Evolutionary conservation across 1,139 yeast genomes (phyloP), one percentile per base, ranked within the genome.

Genomic region (Insectozyma bohioensis): DNA sequence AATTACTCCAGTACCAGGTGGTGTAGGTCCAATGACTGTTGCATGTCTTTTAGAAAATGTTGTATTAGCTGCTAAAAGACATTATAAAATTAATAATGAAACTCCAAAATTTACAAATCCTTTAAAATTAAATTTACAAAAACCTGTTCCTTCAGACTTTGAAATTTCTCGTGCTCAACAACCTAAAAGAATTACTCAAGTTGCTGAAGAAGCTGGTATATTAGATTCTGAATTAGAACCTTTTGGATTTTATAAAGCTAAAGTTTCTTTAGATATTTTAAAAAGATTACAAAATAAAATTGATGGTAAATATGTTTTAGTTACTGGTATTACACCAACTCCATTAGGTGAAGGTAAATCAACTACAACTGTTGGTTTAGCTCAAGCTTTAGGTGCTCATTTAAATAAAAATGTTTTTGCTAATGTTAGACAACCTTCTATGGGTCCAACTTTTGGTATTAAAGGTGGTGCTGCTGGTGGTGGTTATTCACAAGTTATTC

Each of bases 11-110:
- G 99, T 92, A 38, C 99, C 98, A 32, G 99, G 99, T 55, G 98
- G 98, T 47, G 98, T 92, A 40, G 98, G 98, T 34, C 99, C 98
- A 50, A 92, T 92, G 97, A 92, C 99, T 9, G 97, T 92, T 33
- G 97, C 97, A 32, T 86, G 88, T 85, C 75, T 92, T 39, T 78
- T 90, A 59, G 85, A 85, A 54, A 92, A 92, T 56, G 96, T 90
- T 20, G 75, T 85, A 26, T 65, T 73, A 40, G 87, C 97, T 28
- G 97, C 97, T 24, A 78, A 84, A 52, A 56, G 57, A 31, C 78
- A 74, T 51, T 63, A 66, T 41, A 47, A 51, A 12, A 58, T 66
- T 36, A 64, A 67, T 47, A 68, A 70, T 46, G 67, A 61, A 42
- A 61, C 74, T 35, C 76, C 80, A 20, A 62, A 63, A 34, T 75